Evolutionary conservation across 768 basidiomycete genomes (phyloP).

Genomic region (Tephrocybe rancida): DNA sequence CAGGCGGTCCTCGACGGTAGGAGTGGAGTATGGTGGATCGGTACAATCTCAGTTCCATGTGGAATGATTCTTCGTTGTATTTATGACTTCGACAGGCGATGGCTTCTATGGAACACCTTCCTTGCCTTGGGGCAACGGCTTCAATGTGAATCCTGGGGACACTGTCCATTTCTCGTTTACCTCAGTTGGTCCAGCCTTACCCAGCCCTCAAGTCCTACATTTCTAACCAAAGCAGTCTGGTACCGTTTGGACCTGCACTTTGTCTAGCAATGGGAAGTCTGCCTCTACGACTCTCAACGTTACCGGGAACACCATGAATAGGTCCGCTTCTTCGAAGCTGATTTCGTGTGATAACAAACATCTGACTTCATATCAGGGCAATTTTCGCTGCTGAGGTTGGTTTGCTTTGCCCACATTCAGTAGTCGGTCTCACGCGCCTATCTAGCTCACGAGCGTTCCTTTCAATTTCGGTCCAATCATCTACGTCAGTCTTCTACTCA

Average conservation of each 20-base stretch:
- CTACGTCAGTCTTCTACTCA: not conserved
- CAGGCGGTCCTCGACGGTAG: constrained; percentile 29
- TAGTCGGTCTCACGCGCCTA: not conserved
- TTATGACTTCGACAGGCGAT: constrained; percentile 19
- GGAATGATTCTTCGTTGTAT: not conserved
- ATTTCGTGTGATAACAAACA: not conserved
- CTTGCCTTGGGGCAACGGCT: constrained; percentile 28
- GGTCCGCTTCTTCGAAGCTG: constrained; percentile 8
- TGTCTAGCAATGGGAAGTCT: constrained; percentile 24
- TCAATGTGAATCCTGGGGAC: constrained; percentile 27
- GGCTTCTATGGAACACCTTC: constrained; percentile 30
- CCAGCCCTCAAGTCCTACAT: not conserved
- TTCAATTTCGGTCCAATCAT: constrained; percentile 28
- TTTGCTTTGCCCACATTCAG: not conserved
- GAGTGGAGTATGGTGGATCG: constrained; percentile 31
- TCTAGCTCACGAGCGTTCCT: constrained; percentile 23
- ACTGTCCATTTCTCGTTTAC: constrained; percentile 27
- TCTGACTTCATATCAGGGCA: constrained; percentile 15
- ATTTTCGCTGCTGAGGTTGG: constrained; percentile 28
- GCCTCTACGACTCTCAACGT: constrained; percentile 24
- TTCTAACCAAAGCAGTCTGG: constrained; percentile 15
- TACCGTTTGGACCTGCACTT: constrained; percentile 26
- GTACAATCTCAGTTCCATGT: constrained; percentile 3
- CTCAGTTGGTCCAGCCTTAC: constrained; percentile 4
- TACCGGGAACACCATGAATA: constrained; percentile 28